These are phyloP conservation scores for Alternaria postmessia DNA, from an alignment of 2,329 filamentous ascomycete species.

Conservation along the genomic window DNA sequence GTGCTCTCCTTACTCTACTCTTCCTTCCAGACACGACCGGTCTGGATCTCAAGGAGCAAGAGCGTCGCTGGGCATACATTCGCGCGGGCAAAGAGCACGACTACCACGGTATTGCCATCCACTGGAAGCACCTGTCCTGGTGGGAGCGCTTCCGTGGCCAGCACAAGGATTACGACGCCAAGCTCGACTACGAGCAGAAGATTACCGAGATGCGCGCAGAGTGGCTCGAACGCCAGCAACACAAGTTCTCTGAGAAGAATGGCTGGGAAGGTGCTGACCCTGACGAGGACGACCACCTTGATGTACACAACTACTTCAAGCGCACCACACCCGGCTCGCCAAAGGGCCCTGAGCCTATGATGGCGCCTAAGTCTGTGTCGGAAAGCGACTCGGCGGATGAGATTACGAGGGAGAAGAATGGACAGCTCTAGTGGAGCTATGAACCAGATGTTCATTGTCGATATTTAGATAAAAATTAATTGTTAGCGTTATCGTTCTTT, in stretches of 20 bases:
- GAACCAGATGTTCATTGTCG: not conserved
- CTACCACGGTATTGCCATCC: slow-evolving; percentile 92
- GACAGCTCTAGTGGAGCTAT: slow-evolving; percentile 1
- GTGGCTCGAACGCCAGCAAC: slow-evolving; percentile 64
- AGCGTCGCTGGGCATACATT: slow-evolving; percentile 90
- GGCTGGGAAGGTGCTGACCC: slow-evolving; percentile 37
- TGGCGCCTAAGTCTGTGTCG: slow-evolving; percentile 26
- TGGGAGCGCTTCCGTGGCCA: slow-evolving; percentile 85
- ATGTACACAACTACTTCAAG: slow-evolving; percentile 48
- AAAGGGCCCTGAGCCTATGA: slow-evolving; percentile 25
- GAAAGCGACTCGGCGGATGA: slow-evolving; percentile 22
- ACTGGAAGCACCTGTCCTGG: slow-evolving; percentile 84
- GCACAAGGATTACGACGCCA: slow-evolving; percentile 79
- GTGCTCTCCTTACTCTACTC: slow-evolving; percentile 80
- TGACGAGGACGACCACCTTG: slow-evolving; percentile 42
- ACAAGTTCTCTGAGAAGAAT: slow-evolving; percentile 51
- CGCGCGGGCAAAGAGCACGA: slow-evolving; percentile 77
- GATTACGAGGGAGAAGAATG: slow-evolving; percentile 18
- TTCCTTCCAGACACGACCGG: slow-evolving; percentile 98
- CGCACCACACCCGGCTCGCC: slow-evolving; percentile 28
- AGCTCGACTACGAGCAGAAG: slow-evolving; percentile 80
- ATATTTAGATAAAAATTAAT: not conserved
- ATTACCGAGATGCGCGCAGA: slow-evolving; percentile 78
- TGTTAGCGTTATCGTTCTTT: slow-evolving; percentile 6
- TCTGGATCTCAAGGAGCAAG: slow-evolving; percentile 95